Evolutionary conservation across 306 rosid genomes (phyloP), one percentile per base, ranked within the genome.

Genomic region (Dryas drummondii): DNA sequence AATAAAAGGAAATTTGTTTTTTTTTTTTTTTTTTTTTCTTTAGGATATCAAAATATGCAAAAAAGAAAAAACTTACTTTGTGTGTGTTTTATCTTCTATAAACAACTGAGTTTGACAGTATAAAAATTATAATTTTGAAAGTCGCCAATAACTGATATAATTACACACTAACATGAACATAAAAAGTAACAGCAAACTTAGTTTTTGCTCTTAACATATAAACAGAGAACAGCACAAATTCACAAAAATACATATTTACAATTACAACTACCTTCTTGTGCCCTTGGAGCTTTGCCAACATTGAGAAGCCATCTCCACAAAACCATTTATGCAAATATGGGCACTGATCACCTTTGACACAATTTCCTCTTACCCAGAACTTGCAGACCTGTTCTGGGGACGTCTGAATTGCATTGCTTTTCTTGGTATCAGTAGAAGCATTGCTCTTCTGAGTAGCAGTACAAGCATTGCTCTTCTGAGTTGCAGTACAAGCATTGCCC

Each of bases 281-380:
- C 69, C 84, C 85, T 54, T 80, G 85, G 76, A 86, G 89, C 53
- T 80, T 74, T 63, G 89, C 59, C 46, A 87, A 5, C 2, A 49
- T 19, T 22, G 83, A 62, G 40, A 82, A 17, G 6, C 77, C 83
- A 40, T 82, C 85, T 37, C 86, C 86, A 22, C 10, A 55, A 61
- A 58, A 74, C 84, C 87, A 84, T 0, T 87, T 72, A 69, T 86
- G 91, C 40, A 77, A 12, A 53, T 61, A 56, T 15, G 4, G 75
- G 61, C 88, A 82, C n/a, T 57, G n/a, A 41, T 82, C 86, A 16
- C 86, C 84, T 22, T 70, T 60, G 0, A 59, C 63, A 45, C 92
- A 88, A 5, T 75, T 82, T 16, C 65, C 81, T 26, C 40, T 47
- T 5, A 59, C 70, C 89, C 85, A 86, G 9, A 71, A 83, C 74